A percentile compares a stretch with the other conserved stretches of the same genome.
These are phyloP conservation scores for Candida railenensis DNA, from an alignment of 805 yeast species.

Conservation along the genomic window DNA sequence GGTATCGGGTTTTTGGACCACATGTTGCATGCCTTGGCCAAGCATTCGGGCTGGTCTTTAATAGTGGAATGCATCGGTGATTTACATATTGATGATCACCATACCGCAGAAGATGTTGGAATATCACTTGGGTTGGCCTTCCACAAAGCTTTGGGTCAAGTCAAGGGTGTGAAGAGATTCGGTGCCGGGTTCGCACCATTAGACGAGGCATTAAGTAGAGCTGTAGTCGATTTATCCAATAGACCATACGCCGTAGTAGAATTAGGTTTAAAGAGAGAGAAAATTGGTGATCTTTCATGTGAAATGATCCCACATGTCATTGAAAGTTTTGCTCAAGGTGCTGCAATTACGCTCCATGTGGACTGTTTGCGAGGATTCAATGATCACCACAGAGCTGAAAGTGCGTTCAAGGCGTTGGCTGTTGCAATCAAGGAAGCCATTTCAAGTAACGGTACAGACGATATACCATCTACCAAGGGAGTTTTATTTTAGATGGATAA, in stretches of 20 bases:
- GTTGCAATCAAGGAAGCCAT: slow-evolving; percentile 87
- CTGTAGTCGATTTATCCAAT: slow-evolving; percentile 93
- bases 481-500: slow-evolving; percentile 73
- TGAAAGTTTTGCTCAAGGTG: slow-evolving; percentile 91
- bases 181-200: slow-evolving; percentile 94
- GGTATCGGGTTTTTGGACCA: slow-evolving; percentile 97
- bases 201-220: slow-evolving; percentile 93
- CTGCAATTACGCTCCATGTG: slow-evolving; percentile 88
- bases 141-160: slow-evolving; percentile 84
- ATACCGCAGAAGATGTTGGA: slow-evolving; percentile 93
- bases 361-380: slow-evolving; percentile 92
- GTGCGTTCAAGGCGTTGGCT: slow-evolving; percentile 95
- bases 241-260: slow-evolving; percentile 91
- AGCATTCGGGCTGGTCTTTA: slow-evolving; percentile 95
- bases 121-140: slow-evolving; percentile 89
- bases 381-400: slow-evolving; percentile 95
- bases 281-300: slow-evolving; percentile 85
- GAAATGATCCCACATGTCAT: slow-evolving; percentile 99
- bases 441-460: slow-evolving; percentile 79
- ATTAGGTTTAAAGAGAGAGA: slow-evolving; percentile 86
- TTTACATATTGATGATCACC: slow-evolving; percentile 95
- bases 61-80: slow-evolving; percentile 91
- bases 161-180: slow-evolving; percentile 88
- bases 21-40: slow-evolving; percentile 96
- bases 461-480: slow-evolving; percentile 96